These are phyloP conservation scores for Bisporella sp. DNA, from an alignment of 2,329 filamentous ascomycete species.

Conservation along the genomic window DNA sequence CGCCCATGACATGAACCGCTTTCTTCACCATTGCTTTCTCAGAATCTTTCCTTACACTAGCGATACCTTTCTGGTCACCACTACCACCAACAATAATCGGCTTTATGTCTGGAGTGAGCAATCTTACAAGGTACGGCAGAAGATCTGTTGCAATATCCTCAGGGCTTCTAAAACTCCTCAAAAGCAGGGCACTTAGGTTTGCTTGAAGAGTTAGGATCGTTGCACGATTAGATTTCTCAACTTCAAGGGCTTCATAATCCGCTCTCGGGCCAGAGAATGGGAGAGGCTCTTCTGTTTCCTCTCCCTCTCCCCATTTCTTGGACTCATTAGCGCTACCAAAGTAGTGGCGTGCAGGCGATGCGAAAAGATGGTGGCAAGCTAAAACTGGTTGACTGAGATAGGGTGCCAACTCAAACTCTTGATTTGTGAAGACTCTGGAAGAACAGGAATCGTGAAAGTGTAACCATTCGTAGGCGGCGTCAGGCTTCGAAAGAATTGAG, in stretches of 20 bases:
- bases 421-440: slow-evolving; percentile 68
- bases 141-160: slow-evolving; percentile 76
- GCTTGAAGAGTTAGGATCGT: slow-evolving; percentile 70
- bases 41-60: slow-evolving; percentile 79
- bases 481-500: slow-evolving; percentile 80
- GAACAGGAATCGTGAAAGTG: slow-evolving; percentile 85
- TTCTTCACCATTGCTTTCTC: slow-evolving; percentile 77
- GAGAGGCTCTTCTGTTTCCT: slow-evolving; percentile 43
- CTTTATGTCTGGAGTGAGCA: slow-evolving; percentile 84
- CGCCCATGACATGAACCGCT: slow-evolving; percentile 76
- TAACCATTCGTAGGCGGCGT: slow-evolving; percentile 79
- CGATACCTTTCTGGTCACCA: slow-evolving; percentile 57
- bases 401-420: slow-evolving; percentile 86
- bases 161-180: slow-evolving; percentile 70
- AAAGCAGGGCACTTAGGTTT: slow-evolving; percentile 63
- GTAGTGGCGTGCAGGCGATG: slow-evolving; percentile 49
- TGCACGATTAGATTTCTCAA: slow-evolving; percentile 69
- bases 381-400: slow-evolving; percentile 84
- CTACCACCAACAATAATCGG: slow-evolving; percentile 77
- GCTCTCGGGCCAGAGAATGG: slow-evolving; percentile 80
- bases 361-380: slow-evolving; percentile 88
- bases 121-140: slow-evolving; percentile 74
- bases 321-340: slow-evolving; percentile 38
- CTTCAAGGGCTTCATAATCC: slow-evolving; percentile 74
- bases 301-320: slow-evolving; percentile 36